Conservation (phyloP, 345 rosid genomes). For the Punica granatum region DNA sequence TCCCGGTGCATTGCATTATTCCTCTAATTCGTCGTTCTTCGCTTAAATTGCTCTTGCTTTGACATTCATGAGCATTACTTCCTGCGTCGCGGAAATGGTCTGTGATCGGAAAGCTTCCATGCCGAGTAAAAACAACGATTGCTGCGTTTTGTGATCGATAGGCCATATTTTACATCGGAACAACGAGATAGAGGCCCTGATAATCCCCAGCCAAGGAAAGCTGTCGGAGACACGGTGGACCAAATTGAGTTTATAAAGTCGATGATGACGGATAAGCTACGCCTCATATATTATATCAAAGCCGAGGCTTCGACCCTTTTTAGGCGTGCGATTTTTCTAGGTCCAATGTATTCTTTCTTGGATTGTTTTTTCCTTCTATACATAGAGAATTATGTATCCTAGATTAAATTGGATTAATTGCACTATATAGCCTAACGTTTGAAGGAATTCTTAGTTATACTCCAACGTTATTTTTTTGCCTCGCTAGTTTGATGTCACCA, state of each 20-base stretch:
- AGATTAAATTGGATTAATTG: too few relatives aligned
- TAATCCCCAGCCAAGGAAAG: conserved; percentile 73
- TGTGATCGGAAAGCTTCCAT: conserved; percentile 76
- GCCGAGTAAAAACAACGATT: conserved; percentile 55
- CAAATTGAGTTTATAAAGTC: conserved; percentile 37
- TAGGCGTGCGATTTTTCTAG: neutral
- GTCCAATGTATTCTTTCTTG: neutral
- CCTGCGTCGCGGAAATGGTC: conserved; percentile 62
- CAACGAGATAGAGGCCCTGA: conserved; percentile 76
- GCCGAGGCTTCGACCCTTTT: neutral
- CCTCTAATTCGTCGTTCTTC: neutral
- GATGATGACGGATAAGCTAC: neutral
- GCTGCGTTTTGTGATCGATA: conserved; percentile 70
- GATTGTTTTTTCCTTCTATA: neutral
- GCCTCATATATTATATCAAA: neutral
- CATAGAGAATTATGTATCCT: neutral
- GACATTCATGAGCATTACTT: neutral
- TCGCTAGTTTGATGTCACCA: too few relatives aligned
- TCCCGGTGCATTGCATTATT: too few relatives aligned
- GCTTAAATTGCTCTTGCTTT: neutral
- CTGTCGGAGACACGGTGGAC: conserved; percentile 77
- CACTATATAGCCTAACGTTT: too few relatives aligned
- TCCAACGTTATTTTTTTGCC: too few relatives aligned
- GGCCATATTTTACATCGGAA: conserved; percentile 77
- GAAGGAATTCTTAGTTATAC: too few relatives aligned